Conservation (phyloP, 2,329 filamentous ascomycete genomes). For the Clonostachys sp. region DNA sequence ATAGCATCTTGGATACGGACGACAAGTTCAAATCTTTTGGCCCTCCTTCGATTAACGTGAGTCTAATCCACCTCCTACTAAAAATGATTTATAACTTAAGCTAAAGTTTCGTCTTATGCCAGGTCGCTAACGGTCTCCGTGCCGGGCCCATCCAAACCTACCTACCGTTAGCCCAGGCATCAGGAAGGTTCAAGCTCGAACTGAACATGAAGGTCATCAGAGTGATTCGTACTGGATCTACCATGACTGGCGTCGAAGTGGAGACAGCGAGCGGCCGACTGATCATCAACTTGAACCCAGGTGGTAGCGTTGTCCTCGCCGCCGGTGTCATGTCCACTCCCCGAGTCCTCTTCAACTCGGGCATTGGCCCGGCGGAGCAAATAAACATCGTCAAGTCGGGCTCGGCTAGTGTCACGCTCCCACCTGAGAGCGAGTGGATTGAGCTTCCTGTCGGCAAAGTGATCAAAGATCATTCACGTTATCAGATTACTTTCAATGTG, state of each 20-base stretch:
- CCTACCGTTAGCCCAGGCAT: constrained; percentile 52
- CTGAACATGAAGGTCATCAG: constrained; percentile 60
- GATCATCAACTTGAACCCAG: constrained; percentile 54
- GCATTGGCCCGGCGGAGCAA: constrained; percentile 62
- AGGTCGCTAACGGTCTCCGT: constrained; percentile 56
- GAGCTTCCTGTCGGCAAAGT: constrained; percentile 53
- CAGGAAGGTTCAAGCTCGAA: constrained; percentile 61
- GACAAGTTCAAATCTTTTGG: too few species aligned
- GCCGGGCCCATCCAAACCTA: constrained; percentile 69
- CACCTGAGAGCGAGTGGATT: constrained; percentile 47
- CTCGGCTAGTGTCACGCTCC: constrained; percentile 46
- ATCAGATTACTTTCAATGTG: constrained; percentile 16
- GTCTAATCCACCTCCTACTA: constrained; percentile 15
- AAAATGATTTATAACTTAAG: constrained; percentile 63
- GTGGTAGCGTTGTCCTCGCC: constrained; percentile 61
- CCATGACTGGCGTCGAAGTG: constrained; percentile 62
- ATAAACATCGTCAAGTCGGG: constrained; percentile 34
- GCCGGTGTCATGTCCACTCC: constrained; percentile 64
- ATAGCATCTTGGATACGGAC: constrained; percentile 50
- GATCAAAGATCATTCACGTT: constrained; percentile 39
- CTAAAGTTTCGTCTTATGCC: constrained; percentile 57
- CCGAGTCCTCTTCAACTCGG: constrained; percentile 54
- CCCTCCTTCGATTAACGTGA: too few species aligned
- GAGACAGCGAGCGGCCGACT: constrained; percentile 49
- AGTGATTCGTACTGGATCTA: constrained; percentile 56